Base-by-base conservation (phyloP, 345 rosid species). In the Moricandia moricandioides region DNA sequence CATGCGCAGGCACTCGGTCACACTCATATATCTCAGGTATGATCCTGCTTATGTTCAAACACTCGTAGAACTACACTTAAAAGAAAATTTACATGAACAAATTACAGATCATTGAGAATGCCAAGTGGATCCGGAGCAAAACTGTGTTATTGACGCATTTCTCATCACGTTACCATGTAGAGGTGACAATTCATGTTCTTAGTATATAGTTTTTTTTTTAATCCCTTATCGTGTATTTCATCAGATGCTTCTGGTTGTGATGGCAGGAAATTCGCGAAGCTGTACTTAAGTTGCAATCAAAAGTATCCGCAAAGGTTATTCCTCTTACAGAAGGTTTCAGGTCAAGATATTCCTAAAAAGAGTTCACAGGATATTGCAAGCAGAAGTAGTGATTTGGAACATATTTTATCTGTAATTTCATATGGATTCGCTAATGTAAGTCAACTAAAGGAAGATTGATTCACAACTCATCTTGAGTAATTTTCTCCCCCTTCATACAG, bases 301-400 rank as follows among this genome's bases (percentile, higher is more conserved):
- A 81, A 77, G 87, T 94, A 9, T 85, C 93, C 1, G 92, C 93
- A 8, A 94, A 94, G 81, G 96, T 90, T n/a, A 83, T 90, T 69
- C 92, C 97, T 62, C 81, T 91, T 45, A 94, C 93, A 4, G 95
- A 91, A 84, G 98, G 98, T 76, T 91, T 91, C 84, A 91, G 86
- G 80, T 91, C 97, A n/a, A 62, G 45, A 70, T 71, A 90, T 75
- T 77, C 91, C 68, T 74, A 21, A 62, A 26, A 52, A 33, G 73
- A 61, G 18, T 8, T 58, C 16, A 7, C 24, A 47, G 51, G 33
- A 37, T 43, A 30, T 59, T 31, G 67, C 49, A 61, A 45, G 62
- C 37, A 29, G 31, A 29, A 30, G 77, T 45, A 29, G 57, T 72
- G 2, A 35, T 49, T 63, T 17, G 66, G 34, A 49, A 56, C 62